Evolutionary conservation across 176 grass and related monocot species (phyloP).

Genomic region (Zea mays): Zm-B73-REFERENCE-NAM-5.0 NC_050101.1:95849501-95850000

Average conservation of each 20-base stretch:
- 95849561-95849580: slow-evolving; percentile 62
- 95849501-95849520: slow-evolving; percentile 75
- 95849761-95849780: slow-evolving; percentile 70
- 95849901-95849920: slow-evolving; percentile 87
- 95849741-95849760: slow-evolving; percentile 77
- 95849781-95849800: slow-evolving; percentile 81
- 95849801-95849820: slow-evolving; percentile 97
- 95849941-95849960: slow-evolving; percentile 29
- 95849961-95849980: slow-evolving; percentile 34
- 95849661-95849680: slow-evolving; percentile 83
- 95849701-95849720: slow-evolving; percentile 77
- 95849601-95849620: slow-evolving; percentile 3
- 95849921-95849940: slow-evolving; percentile 93
- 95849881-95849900: slow-evolving; percentile 70
- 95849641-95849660: slow-evolving; percentile 74
- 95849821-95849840: slow-evolving; percentile 88
- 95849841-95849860: slow-evolving; percentile 79
- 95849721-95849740: slow-evolving; percentile 89
- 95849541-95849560: slow-evolving; percentile 93
- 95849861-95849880: slow-evolving; percentile 68
- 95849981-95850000: slow-evolving; percentile 6
- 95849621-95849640: slow-evolving; percentile 44
- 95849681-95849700: slow-evolving; percentile 98
- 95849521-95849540: slow-evolving; percentile 68
- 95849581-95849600: slow-evolving; percentile 11